phyloP scores from a whole-genome alignment of 2,329 filamentous ascomycete species.

The Calonectria leucothoes region DNA sequence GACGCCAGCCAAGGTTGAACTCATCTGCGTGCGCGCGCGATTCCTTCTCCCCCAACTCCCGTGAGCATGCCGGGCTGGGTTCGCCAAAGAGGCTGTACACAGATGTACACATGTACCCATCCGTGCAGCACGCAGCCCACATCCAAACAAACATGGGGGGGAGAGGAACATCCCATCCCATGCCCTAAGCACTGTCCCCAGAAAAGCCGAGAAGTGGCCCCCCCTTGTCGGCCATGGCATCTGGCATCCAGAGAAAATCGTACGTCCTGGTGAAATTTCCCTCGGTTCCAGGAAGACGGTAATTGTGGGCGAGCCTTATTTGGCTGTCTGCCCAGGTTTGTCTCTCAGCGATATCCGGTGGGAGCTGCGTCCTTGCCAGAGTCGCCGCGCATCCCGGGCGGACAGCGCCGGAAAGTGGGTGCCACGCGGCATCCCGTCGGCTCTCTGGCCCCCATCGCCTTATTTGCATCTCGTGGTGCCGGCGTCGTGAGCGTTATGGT shows the following conservation, averaged over 20 bases:
- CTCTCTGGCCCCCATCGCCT: not conserved
- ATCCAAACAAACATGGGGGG: not conserved
- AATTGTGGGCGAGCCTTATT: not conserved
- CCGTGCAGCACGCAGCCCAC: slow-evolving; percentile 25
- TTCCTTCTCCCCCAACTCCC: not conserved
- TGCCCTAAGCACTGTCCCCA: not conserved
- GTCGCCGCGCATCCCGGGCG: not conserved
- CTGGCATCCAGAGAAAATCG: not conserved
- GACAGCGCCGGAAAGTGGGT: not conserved
- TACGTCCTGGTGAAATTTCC: not conserved
- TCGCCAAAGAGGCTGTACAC: slow-evolving; percentile 18
- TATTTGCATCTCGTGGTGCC: not conserved
- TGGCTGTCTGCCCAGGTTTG: not conserved
- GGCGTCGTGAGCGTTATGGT: not conserved
- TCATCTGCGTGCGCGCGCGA: not conserved
- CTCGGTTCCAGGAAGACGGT: slow-evolving; percentile 5
- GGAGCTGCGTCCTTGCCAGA: not conserved
- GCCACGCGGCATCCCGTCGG: slow-evolving; percentile 1
- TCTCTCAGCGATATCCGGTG: not conserved
- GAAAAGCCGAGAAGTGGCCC: not conserved
- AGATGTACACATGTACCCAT: slow-evolving; percentile 23
- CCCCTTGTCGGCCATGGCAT: not conserved
- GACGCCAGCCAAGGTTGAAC: not conserved
- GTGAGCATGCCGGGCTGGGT: not conserved
- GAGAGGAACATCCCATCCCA: not conserved